Conservation (phyloP, 345 rosid species). For the Corchorus capsularis region DNA sequence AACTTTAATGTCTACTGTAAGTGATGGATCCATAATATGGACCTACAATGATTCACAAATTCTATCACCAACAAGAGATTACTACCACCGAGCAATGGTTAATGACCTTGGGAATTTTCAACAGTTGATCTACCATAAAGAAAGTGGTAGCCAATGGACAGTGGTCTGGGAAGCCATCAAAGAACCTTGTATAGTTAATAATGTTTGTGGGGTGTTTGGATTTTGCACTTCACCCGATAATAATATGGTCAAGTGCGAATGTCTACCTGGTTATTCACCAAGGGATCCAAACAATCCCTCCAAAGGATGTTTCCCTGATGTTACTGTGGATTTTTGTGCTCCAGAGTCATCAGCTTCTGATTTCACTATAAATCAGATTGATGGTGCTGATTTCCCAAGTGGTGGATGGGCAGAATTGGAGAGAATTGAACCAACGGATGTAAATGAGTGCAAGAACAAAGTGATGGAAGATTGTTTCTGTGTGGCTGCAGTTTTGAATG, state of each 20-base stretch:
- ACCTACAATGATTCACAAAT: slow-evolving; percentile 7
- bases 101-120: slow-evolving; percentile 33
- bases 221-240: slow-evolving; percentile 36
- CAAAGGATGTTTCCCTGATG: slow-evolving; percentile 38
- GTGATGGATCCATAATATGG: neutral
- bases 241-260: slow-evolving; percentile 11
- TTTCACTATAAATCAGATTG: slow-evolving; percentile 21
- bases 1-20: slow-evolving; percentile 23
- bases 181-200: slow-evolving; percentile 29
- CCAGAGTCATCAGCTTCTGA: slow-evolving; percentile 21
- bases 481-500: slow-evolving; percentile 28
- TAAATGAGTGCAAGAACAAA: slow-evolving; percentile 22
- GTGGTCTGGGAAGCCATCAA: slow-evolving; percentile 28
- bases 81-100: slow-evolving; percentile 31
- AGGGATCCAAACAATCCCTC: slow-evolving; percentile 35
- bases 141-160: slow-evolving; percentile 25
- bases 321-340: slow-evolving; percentile 35
- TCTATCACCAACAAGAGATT: slow-evolving; percentile 30
- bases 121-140: slow-evolving; percentile 27
- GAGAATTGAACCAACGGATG: slow-evolving; percentile 3
- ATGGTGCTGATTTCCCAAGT: slow-evolving; percentile 30
- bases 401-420: slow-evolving; percentile 21
- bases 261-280: slow-evolving; percentile 36
- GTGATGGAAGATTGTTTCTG: slow-evolving; percentile 36
- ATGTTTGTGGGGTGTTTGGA: slow-evolving; percentile 38